Percentiles rank a stretch among this genome's conserved stretches.
phyloP scores from a whole-genome alignment of 768 basidiomycete genomes.

The Amanita brunnescens region DNA sequence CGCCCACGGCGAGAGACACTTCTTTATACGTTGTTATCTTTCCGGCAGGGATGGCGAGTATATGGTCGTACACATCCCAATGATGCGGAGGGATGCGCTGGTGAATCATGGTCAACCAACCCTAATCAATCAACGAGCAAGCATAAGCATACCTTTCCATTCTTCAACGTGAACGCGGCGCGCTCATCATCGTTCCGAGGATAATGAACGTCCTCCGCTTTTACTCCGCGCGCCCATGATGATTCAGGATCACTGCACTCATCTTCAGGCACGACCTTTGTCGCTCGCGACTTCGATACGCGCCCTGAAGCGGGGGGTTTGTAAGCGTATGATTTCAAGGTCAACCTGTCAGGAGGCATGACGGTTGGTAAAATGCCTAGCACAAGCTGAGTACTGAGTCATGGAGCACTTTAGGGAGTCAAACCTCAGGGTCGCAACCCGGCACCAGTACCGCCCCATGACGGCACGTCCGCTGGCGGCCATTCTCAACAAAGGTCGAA shows the following conservation, averaged over 20 bases:
- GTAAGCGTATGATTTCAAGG: neutral
- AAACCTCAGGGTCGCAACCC: too few relatives aligned
- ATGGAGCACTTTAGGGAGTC: too few relatives aligned
- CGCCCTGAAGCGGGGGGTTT: neutral
- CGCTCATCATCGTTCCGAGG: neutral
- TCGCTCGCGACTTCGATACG: neutral
- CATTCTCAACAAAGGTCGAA: too few relatives aligned
- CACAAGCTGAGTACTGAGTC: neutral
- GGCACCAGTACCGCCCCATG: too few relatives aligned
- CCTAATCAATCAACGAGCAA: neutral
- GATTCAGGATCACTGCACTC: neutral
- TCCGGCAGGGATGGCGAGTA: constrained; percentile 38
- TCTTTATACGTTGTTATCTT: constrained; percentile 51
- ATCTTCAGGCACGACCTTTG: too few relatives aligned
- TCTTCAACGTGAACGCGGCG: neutral
- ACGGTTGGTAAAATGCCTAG: neutral
- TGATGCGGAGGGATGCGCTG: constrained; percentile 44
- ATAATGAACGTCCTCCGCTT: neutral
- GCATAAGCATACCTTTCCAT: neutral
- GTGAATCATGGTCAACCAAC: constrained; percentile 31
- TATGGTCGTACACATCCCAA: constrained; percentile 55
- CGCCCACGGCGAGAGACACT: constrained; percentile 40
- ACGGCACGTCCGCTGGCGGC: too few relatives aligned
- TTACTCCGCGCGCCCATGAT: neutral
- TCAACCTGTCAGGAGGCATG: neutral